Evolutionary conservation across 192 early-diverging fungal species (phyloP), one percentile per base, ranked within the genome.

Genomic region (Entophlyctis luteolus): DNA sequence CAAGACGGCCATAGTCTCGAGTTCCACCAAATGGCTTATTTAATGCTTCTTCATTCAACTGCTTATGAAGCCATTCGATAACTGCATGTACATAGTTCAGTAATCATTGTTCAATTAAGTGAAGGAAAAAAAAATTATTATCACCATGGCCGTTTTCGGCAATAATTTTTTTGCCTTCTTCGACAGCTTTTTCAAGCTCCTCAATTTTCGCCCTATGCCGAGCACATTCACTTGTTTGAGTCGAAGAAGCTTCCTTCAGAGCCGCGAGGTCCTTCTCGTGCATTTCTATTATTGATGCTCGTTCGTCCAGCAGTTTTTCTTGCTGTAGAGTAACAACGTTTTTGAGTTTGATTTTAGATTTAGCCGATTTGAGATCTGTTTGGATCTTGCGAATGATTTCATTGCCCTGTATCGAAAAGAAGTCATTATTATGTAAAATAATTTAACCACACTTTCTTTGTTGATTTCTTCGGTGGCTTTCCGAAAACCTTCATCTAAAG

Each of bases 51-150:
- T 85, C 83, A 63, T 85, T 85, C 46, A 85, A 50, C 72, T 84
- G 84, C 63, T 85, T 85, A 63, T 85, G 84, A 18, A 85, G 77
- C 79, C 79, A 85, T 62, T 84, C 81, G 53, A 85, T 85, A n/a
- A 85, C 84, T 85, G 53, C 1, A 10, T n/a, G n/a, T n/a, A n/a
- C n/a, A 20, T 42, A 46, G 38, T 31, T 2, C 4, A 52, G 25
- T n/a, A 58, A 22, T 59, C 2, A 27, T n/a, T n/a, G 18, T 27
- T 22, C 47, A 8, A 37, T 37, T 53, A 34, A 70, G 23, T 45
- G 57, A 20, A 34, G 5, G 25, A 33, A 27, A 5, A 48, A 59
- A 23, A 58, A 10, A 59, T 37, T 16, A n/a, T 29, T 49, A 55
- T 25, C 22, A 84, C 81, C 81, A 48, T 81, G 74, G 48, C 72